A percentile compares a stretch with the other conserved stretches of the same genome.
Conservation (phyloP, 2,329 filamentous ascomycete genomes). For the Fusarium aywerte region DNA sequence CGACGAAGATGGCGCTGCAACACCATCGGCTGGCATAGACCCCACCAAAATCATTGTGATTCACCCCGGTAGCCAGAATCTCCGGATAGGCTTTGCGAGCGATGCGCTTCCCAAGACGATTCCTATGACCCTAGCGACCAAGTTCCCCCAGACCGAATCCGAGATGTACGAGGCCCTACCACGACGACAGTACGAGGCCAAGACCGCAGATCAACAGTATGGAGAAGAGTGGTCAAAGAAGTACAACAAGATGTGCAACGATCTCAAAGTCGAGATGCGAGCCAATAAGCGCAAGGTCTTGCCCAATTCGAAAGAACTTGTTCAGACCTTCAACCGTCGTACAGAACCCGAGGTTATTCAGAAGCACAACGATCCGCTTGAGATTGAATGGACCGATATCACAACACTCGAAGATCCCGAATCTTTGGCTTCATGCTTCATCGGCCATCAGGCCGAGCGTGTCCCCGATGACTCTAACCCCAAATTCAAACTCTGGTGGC, state of each 20-base stretch:
- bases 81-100: conserved; percentile 93
- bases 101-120: conserved; percentile 94
- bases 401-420: conserved; percentile 73
- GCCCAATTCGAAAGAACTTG: conserved; percentile 96
- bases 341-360: conserved; percentile 87
- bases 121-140: conserved; percentile 90
- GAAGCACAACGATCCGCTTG: conserved; percentile 92
- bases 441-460: conserved; percentile 82
- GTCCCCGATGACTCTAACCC: conserved; percentile 90
- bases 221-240: conserved; percentile 82
- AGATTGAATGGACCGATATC: conserved; percentile 95
- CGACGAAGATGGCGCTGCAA: conserved; percentile 66
- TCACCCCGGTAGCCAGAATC: conserved; percentile 93
- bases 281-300: conserved; percentile 93
- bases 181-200: conserved; percentile 71
- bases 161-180: conserved; percentile 85
- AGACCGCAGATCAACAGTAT: conserved; percentile 80
- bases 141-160: conserved; percentile 80
- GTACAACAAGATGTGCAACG: conserved; percentile 84
- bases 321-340: conserved; percentile 91
- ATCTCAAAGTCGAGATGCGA: conserved; percentile 90
- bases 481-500: conserved; percentile 93
- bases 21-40: conserved; percentile 70
- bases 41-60: conserved; percentile 94
- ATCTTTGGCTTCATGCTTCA: conserved; percentile 71